Evolutionary conservation across 768 basidiomycete species (phyloP).

Genomic region (Podaxis sp.): DNA sequence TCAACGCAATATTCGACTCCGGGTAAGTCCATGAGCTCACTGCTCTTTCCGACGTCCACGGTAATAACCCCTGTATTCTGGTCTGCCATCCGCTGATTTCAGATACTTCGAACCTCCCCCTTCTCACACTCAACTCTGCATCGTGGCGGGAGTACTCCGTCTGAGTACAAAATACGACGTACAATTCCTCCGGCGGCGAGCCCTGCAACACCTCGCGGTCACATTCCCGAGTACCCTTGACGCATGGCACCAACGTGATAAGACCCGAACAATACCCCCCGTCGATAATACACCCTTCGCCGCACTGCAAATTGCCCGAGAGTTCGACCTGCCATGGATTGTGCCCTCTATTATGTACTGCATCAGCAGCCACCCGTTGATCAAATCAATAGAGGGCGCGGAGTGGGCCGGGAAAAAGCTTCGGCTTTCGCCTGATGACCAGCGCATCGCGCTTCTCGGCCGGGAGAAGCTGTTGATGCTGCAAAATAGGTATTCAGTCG

Average conservation of each 20-base stretch:
- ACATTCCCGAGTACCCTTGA: constrained; percentile 35
- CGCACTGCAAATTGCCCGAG: constrained; percentile 30
- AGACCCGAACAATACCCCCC: constrained; percentile 33
- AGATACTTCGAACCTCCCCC: constrained; percentile 37
- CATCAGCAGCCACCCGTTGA: constrained; percentile 33
- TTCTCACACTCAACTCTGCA: constrained; percentile 25
- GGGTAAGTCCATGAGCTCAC: constrained; percentile 21
- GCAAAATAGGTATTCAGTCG: constrained; percentile 18
- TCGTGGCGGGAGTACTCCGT: constrained; percentile 34
- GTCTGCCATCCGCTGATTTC: neutral
- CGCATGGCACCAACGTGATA: constrained; percentile 32
- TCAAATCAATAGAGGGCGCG: constrained; percentile 34
- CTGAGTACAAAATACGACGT: constrained; percentile 40
- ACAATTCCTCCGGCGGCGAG: constrained; percentile 30
- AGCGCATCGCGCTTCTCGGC: constrained; percentile 26
- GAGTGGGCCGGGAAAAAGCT: constrained; percentile 26
- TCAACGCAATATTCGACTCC: constrained; percentile 34
- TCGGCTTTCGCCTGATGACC: constrained; percentile 24
- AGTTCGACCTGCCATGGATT: constrained; percentile 33
- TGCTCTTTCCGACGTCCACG: neutral
- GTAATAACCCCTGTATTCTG: neutral
- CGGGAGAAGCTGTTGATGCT: constrained; percentile 24
- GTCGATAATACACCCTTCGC: constrained; percentile 39
- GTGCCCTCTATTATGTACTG: constrained; percentile 36
- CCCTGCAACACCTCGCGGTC: constrained; percentile 31